Evolutionary conservation across 2,329 filamentous ascomycete species (phyloP), one percentile per base, ranked within the genome.

Genomic region (Knufia petricola): DNA sequence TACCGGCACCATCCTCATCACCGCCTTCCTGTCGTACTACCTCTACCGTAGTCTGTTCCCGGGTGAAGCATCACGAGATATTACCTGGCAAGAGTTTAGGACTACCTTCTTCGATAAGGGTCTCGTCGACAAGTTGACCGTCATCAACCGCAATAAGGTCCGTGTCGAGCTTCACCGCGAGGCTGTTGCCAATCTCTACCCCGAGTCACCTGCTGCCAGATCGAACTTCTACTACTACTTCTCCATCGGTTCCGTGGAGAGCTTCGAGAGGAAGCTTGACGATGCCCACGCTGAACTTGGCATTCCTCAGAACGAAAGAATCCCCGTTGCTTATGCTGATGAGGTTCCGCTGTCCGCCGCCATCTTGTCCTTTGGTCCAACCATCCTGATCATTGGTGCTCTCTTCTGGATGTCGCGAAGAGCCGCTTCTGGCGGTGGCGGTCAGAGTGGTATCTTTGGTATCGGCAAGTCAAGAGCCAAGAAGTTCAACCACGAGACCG

Each of bases 61-160:
- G 2, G 75, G 76, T 17, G 81, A 85, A 54, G 75, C 73, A 53
- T 74, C 71, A 48, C 74, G 81, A 61, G 90, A 98, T 63, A 95
- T 98, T 51, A 96, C 92, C 48, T 98, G 88, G 87, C 89, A 98
- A 69, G 92, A 98, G 69, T 87, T 98, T 69, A 77, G 86, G 54
- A 89, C 81, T 58, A 92, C 87, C 26, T 96, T 95, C 74, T 74
- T 98, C 52, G 88, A 95, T 69, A 95, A 94, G 73, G 92, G 92
- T 6, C 76, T 98, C 20, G 89, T 98, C 17, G 86, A 95, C 69
- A 95, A 89, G 71, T 76, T 98, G 58, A 82, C 82, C 15, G 82
- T 94, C 28, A 77, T 95, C 45, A 81, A 88, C 58, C 78, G 82
- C 55, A 81, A 79, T 59, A 79, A 78, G 53, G 92, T 96, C 39